phyloP scores from a whole-genome alignment of 495 filamentous ascomycete genomes.

The Aspergillus hancockii region DNA sequence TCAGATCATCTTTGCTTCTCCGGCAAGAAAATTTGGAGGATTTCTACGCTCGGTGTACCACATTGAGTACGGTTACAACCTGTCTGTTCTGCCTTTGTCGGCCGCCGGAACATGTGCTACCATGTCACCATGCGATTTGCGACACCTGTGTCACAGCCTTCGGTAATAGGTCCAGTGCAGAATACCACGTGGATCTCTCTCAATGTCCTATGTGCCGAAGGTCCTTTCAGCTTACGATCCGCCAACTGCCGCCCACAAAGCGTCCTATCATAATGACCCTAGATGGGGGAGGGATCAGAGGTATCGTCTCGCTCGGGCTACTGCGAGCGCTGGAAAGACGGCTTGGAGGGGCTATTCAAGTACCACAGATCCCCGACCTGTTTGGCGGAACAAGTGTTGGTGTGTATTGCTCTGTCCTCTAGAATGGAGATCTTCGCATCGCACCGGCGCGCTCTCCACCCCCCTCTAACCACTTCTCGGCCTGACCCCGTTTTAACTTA shows the following conservation, averaged over 20 bases:
- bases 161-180: conserved; percentile 5
- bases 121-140: conserved; percentile 36
- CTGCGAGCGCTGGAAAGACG: conserved; percentile 42
- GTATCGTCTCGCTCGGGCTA: conserved; percentile 48
- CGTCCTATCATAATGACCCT: conserved; percentile 55
- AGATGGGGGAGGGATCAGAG: conserved; percentile 57
- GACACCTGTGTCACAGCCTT: conserved; percentile 32
- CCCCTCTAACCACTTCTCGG: no score
- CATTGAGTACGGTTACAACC: no score
- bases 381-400: conserved; percentile 53
- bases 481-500: no score
- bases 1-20: no score
- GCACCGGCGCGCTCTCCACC: no score
- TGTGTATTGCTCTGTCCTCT: no score
- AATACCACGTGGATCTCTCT: conserved; percentile 22
- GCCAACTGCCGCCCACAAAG: conserved; percentile 39
- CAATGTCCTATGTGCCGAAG: conserved; percentile 40
- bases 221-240: conserved; percentile 26
- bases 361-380: conserved; percentile 51
- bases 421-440: no score
- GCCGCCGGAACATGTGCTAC: conserved; percentile 31
- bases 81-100: conserved; percentile 31
- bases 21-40: no score
- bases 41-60: no score
- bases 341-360: conserved; percentile 38